phyloP scores from a whole-genome alignment of 352 stramenopile species.

The Blastocystis sp. region DNA sequence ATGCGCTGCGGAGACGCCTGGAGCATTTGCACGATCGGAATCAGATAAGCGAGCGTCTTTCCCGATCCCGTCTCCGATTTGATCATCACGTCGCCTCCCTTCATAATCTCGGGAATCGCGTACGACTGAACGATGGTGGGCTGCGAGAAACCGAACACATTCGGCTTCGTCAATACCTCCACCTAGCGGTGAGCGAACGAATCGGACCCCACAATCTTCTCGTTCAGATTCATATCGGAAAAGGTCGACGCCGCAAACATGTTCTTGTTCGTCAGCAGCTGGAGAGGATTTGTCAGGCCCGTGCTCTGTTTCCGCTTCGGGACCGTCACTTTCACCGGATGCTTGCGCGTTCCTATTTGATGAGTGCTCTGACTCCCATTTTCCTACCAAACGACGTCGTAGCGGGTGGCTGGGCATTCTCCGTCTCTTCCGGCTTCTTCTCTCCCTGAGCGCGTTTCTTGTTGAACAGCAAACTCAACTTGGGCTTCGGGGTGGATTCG shows the following conservation, averaged over 20 bases:
- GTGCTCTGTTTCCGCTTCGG: not conserved
- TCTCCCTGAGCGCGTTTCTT: not conserved
- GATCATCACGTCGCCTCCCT: constrained; percentile 77
- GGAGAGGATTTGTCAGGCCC: constrained; percentile 21
- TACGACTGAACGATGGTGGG: constrained; percentile 78
- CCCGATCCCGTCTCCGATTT: constrained; percentile 78
- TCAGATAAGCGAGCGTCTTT: constrained; percentile 78
- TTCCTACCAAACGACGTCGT: not conserved
- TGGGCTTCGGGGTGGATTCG: not conserved
- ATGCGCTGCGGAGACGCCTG: constrained; percentile 60
- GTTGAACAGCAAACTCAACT: not conserved
- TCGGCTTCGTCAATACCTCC: constrained; percentile 62
- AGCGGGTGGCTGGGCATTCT: not conserved
- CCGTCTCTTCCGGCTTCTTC: not conserved
- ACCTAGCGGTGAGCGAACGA: not conserved
- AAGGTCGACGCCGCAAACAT: constrained; percentile 14
- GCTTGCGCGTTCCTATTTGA: constrained; percentile 27
- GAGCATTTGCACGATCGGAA: constrained; percentile 70
- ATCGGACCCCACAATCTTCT: not conserved
- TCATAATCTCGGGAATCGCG: constrained; percentile 68
- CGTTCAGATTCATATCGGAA: not conserved
- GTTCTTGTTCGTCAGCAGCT: not conserved
- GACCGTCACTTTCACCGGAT: not conserved
- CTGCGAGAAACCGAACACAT: constrained; percentile 72
- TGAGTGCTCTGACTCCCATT: not conserved